phyloP scores from a whole-genome alignment of 177 flowering plant genomes.

The Vitis hybrid region DNA sequence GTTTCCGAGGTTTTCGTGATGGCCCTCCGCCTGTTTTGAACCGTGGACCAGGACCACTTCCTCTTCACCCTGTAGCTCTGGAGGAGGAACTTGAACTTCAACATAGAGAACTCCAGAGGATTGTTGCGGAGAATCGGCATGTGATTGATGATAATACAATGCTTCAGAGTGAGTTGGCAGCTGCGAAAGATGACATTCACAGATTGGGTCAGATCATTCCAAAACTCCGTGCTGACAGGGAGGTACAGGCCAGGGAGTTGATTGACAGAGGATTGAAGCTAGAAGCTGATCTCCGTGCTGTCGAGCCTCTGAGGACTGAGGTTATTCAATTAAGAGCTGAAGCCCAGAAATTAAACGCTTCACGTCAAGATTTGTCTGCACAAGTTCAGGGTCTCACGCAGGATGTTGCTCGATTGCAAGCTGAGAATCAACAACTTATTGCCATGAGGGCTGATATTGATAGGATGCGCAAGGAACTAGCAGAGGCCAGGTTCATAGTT shows the following conservation, averaged over 20 bases:
- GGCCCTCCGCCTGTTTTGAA: slow-evolving; percentile 34
- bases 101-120: slow-evolving; percentile 47
- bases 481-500: slow-evolving; percentile 51
- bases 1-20: slow-evolving; percentile 33
- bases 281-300: slow-evolving; percentile 57
- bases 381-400: slow-evolving; percentile 50
- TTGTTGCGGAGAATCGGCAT: slow-evolving; percentile 48
- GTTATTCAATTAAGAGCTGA: slow-evolving; percentile 52
- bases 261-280: slow-evolving; percentile 59
- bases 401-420: slow-evolving; percentile 37
- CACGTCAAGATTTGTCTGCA: slow-evolving; percentile 46
- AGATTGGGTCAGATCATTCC: slow-evolving; percentile 48
- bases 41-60: slow-evolving; percentile 36
- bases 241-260: slow-evolving; percentile 48
- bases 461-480: slow-evolving; percentile 49
- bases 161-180: slow-evolving; percentile 51
- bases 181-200: slow-evolving; percentile 57
- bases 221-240: slow-evolving; percentile 53
- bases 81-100: slow-evolving; percentile 69
- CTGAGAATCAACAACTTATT: slow-evolving; percentile 56
- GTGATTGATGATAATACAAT: slow-evolving; percentile 49
- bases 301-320: slow-evolving; percentile 54
- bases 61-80: slow-evolving; percentile 45
- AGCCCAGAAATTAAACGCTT: slow-evolving; percentile 40
- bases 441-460: slow-evolving; percentile 50